phyloP scores from a whole-genome alignment of 1,284 basidiomycete genomes.

The Thecaphora frezii region DNA sequence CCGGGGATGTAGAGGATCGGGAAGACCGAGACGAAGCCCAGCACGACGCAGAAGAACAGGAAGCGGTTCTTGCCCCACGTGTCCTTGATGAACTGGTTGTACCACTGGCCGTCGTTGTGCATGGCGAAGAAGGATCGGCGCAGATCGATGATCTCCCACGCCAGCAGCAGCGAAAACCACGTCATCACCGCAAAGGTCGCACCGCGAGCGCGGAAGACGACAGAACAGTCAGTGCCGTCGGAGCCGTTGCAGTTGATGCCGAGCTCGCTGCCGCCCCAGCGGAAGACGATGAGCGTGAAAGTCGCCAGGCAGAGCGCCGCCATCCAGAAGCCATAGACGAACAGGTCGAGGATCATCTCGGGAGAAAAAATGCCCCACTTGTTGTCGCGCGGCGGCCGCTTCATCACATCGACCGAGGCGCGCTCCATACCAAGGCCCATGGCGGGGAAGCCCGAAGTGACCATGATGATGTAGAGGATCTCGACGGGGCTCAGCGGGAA shows the following conservation, averaged over 20 bases:
- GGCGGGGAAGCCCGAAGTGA: conserved; percentile 59
- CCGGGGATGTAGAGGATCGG: conserved; percentile 64
- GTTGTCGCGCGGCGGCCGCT: conserved; percentile 61
- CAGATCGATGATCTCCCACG: conserved; percentile 58
- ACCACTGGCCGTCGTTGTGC: conserved; percentile 37
- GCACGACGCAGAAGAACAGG: conserved; percentile 49
- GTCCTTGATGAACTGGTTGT: conserved; percentile 47
- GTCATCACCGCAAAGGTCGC: conserved; percentile 56
- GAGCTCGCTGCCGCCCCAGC: conserved; percentile 47
- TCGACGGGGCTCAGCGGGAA: conserved; percentile 72
- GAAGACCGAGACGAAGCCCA: conserved; percentile 64
- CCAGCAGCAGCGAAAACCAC: conserved; percentile 58
- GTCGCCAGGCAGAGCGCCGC: conserved; percentile 64
- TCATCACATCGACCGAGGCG: conserved; percentile 67
- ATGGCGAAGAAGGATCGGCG: conserved; percentile 58
- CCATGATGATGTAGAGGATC: conserved; percentile 64
- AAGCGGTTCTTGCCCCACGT: conserved; percentile 53
- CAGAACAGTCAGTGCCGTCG: conserved; percentile 41
- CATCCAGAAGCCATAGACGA: conserved; percentile 70
- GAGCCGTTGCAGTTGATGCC: conserved; percentile 56
- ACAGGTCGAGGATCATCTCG: conserved; percentile 63
- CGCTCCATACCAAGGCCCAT: conserved; percentile 64
- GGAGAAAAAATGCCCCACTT: conserved; percentile 57
- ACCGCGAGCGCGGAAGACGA: conserved; percentile 59
- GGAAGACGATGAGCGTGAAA: conserved; percentile 44